A percentile compares a stretch with the other conserved stretches of the same genome.
phyloP scores from a whole-genome alignment of 2,329 filamentous ascomycete species.

The Fusarium beomiforme region DNA sequence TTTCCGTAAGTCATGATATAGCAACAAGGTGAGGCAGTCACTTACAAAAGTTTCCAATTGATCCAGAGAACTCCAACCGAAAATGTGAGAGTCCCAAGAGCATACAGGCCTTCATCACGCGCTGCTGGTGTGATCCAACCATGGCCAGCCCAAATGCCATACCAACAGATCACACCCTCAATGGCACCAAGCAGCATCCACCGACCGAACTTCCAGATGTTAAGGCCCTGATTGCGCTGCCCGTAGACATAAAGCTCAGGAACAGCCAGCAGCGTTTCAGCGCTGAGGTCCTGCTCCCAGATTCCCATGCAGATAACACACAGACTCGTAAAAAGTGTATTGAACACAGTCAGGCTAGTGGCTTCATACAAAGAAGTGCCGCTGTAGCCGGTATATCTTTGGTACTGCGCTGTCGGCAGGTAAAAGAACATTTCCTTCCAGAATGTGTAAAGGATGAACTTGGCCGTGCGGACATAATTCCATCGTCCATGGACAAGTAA shows the following conservation, averaged over 20 bases:
- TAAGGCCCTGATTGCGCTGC: conserved; percentile 77
- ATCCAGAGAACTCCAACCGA: conserved; percentile 77
- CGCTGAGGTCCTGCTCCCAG: conserved; percentile 88
- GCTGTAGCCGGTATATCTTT: conserved; percentile 85
- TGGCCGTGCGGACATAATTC: conserved; percentile 90
- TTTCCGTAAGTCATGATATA: conserved; percentile 31
- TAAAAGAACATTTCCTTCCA: conserved; percentile 92
- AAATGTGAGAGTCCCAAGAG: conserved; percentile 78
- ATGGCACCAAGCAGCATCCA: conserved; percentile 82
- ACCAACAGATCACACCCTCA: conserved; percentile 80
- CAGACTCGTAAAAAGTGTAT: conserved; percentile 91
- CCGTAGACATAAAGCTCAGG: conserved; percentile 91
- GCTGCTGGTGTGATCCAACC: conserved; percentile 59
- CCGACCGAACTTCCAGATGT: conserved; percentile 74
- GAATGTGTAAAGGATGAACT: conserved; percentile 90
- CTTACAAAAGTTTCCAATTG: conserved; percentile 79
- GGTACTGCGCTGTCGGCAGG: conserved; percentile 84
- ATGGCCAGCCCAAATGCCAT: conserved; percentile 66
- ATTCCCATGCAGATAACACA: conserved; percentile 90
- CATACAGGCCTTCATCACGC: conserved; percentile 75
- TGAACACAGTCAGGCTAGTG: conserved; percentile 89
- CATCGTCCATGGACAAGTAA: conserved; percentile 87
- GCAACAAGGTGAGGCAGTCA: conserved; percentile 23
- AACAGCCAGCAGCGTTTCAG: conserved; percentile 88
- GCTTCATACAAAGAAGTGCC: conserved; percentile 91